phyloP scores from a whole-genome alignment of 352 stramenopile genomes.

The Phytophthora fragariaefolia region DNA sequence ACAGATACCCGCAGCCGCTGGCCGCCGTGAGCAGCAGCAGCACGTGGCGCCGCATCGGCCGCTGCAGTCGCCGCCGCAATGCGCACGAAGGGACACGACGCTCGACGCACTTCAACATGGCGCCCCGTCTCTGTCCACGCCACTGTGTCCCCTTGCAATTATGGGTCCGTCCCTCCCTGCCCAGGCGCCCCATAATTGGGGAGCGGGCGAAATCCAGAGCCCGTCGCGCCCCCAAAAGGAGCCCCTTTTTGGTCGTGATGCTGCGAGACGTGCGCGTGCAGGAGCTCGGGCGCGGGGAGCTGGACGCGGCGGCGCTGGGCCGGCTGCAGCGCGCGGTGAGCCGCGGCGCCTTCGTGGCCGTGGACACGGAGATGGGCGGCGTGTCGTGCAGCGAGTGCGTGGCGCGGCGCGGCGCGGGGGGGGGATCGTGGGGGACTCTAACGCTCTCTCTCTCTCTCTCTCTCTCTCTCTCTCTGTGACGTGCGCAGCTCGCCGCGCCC shows the following conservation, averaged over 20 bases:
- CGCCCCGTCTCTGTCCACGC: no score
- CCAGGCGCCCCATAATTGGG: no score
- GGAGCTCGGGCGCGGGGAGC: conserved; percentile 39
- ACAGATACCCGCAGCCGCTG: conserved; percentile 36
- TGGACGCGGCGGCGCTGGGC: conserved; percentile 35
- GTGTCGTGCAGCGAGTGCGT: conserved; percentile 74
- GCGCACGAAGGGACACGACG: conserved; percentile 12
- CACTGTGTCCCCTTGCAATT: no score
- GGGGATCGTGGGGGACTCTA: no score
- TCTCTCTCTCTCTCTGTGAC: conserved; percentile 9
- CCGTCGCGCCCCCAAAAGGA: no score
- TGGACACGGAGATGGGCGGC: conserved; percentile 82
- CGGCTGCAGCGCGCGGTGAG: conserved; percentile 41
- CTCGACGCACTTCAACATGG: conserved; percentile 8
- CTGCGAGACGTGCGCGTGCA: conserved; percentile 36
- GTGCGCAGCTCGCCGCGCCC: conserved; percentile 37
- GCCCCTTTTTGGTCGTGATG: conserved; percentile 16
- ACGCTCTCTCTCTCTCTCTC: conserved; percentile 11
- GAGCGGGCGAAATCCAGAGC: no score
- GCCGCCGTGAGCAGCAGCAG: conserved; percentile 36
- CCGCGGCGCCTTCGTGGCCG: conserved; percentile 66
- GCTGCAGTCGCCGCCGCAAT: not conserved
- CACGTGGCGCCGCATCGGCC: not conserved
- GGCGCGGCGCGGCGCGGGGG: no score
- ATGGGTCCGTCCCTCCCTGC: no score